Base-by-base conservation (phyloP, 371 early-diverging fungal species). In the Rhizopus sp. region DNA sequence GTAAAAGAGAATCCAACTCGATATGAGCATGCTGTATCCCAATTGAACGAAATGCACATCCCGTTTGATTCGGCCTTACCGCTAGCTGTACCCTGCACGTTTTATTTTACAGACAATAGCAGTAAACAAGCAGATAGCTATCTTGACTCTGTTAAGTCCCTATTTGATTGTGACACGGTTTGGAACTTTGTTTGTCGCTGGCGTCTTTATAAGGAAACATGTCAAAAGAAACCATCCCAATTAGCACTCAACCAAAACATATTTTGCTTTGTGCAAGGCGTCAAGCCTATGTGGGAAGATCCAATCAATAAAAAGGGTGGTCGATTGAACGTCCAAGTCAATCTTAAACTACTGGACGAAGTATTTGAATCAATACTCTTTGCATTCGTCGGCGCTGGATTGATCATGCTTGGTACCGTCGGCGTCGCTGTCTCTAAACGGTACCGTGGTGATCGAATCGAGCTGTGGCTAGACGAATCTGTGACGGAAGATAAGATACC, bases 271-370 rank as follows among this genome's bases (percentile, higher is more conserved):
- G 60, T 72, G 35, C 61, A 80, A 50, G 81, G 77, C 3, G 72
- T 84, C 35, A 71, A 78, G 39, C 85, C 85, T 35, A 77, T 82
- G 78, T 84, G 85, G 85, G 85, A 84, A 59, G 85, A 84, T 47
- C 66, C 64, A n/a, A 64, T 59, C 31, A 84, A 84, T 60, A 59
- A 71, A 57, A 57, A 69, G 12, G 85, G 85, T 34, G 85, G 85
- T 2, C 72, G 85, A 4, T 53, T 84, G 12, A 75, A 80, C 0
- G 41, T 62, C 16, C 32, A 32, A 13, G 38, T 39, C 9, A 39
- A 30, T 30, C 13, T 9, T n/a, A 47, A 48, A 9, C 35, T 12
- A 2, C 46, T 84, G 45, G 85, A 82, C 44, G 69, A 68, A 1
- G 57, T 80, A 2, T 81, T 78, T 69, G 85, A 84, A 46, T 78